A percentile compares a stretch with the other conserved stretches of the same genome.
These are phyloP conservation scores for Auxenochlorella protothecoides DNA, from an alignment of 139 green algal genomes.

Conservation along the genomic window DNA sequence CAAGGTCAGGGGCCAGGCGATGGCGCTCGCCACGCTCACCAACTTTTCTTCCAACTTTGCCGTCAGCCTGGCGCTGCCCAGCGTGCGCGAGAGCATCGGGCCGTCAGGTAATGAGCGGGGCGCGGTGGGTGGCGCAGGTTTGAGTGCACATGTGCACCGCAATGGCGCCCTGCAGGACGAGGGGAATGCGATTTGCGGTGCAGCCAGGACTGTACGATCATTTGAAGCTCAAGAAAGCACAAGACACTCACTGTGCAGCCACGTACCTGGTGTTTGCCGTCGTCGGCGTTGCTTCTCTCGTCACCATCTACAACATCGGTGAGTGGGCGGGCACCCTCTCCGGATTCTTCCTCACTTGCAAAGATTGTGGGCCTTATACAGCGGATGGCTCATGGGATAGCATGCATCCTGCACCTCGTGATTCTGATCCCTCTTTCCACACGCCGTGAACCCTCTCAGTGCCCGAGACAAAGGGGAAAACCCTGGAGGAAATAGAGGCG, in stretches of 20 bases:
- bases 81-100: conserved; percentile 53
- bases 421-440: no score
- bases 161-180: not conserved
- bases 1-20: conserved; percentile 53
- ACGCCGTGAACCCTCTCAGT: conserved; percentile 20
- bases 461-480: conserved; percentile 88
- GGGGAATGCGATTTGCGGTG: no score
- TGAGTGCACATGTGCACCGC: not conserved
- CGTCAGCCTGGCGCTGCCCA: conserved; percentile 59
- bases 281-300: conserved; percentile 53
- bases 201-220: no score
- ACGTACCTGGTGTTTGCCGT: conserved; percentile 70
- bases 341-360: no score
- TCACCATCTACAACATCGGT: conserved; percentile 48
- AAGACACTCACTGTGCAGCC: not conserved
- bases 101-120: conserved; percentile 11
- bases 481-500: conserved; percentile 84
- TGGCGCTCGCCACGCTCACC: conserved; percentile 72
- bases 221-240: no score
- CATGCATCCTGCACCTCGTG: no score
- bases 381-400: no score
- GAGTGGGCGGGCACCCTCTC: not conserved
- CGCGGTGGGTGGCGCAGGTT: not conserved
- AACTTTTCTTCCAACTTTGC: conserved; percentile 87
- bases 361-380: no score